Base-by-base conservation (phyloP, 495 filamentous ascomycete species). In the Platismatia glauca region DNA sequence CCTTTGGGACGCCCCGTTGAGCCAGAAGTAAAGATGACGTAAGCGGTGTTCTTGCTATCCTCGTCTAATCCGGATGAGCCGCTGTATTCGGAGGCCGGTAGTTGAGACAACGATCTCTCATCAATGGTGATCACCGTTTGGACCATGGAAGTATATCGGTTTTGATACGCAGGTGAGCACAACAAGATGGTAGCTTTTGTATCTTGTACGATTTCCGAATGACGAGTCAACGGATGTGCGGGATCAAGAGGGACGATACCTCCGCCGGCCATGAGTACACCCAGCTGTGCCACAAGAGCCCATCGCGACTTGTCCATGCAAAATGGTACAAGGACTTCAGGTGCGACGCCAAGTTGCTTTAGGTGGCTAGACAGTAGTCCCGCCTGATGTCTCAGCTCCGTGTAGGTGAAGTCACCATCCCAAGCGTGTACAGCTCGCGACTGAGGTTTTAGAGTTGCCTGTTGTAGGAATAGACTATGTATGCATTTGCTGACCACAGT, bases 11-110 rank as follows among this genome's bases (percentile, higher is more conserved):
- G 77, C 2, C 86, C 85, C 0, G 84, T 87, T 12, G 77, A 81
- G 0, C 86, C 86, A 35, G 78, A 80, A 0, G 79, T 81, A 67
- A 95, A 96, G 85, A 96, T 89, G 52, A 96, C 83, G 73, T 95
- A 96, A n/a, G 91, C 91, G 7, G 89, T 68, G 66, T 89, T 79
- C 1, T 66, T 69, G 34, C 68, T 60, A 15, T 58, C 41, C 16
- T 60, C 63, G 7, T 48, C 22, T 6, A 52, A 72, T 74, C 16
- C 33, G 43, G 39, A 15, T 29, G 61, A 27, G 13, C 34, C 31
- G 24, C 46, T 43, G 34, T 37, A 0, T 22, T 50, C 55, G 27
- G 22, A n/a, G 16, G 20, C 18, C 13, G 43, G 24, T 1, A 57
- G 35, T 41, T 77, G 76, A 0, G 75, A 74, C 61, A 68, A 39